phyloP scores from a whole-genome alignment of 805 yeast species.

The Kodamaea neixiangensis region DNA sequence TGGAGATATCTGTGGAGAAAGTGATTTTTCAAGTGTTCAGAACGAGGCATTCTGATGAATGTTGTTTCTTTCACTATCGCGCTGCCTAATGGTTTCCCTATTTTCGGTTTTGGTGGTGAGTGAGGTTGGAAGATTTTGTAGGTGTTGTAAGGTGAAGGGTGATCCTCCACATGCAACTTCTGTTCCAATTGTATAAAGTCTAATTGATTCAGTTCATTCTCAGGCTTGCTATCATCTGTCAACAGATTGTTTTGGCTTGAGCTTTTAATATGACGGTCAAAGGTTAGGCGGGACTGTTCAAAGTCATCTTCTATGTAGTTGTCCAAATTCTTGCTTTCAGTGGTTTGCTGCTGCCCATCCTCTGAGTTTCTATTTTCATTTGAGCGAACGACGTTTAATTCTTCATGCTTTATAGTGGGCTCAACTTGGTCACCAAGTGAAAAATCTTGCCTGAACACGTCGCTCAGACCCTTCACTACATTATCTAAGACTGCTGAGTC shows the following conservation, averaged over 20 bases:
- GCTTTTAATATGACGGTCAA: conserved; percentile 6
- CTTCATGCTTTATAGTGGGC: neutral
- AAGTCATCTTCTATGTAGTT: neutral
- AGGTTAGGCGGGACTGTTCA: conserved; percentile 3
- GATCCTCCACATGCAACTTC: neutral
- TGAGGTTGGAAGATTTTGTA: conserved; percentile 13
- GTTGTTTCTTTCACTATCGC: conserved; percentile 15
- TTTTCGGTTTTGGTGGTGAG: conserved; percentile 9
- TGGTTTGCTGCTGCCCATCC: neutral
- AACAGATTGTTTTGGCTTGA: conserved; percentile 10
- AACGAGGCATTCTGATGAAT: conserved; percentile 16
- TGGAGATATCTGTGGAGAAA: conserved; percentile 18
- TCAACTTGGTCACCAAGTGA: neutral
- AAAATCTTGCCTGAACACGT: neutral
- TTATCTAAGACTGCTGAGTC: neutral
- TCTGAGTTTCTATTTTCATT: neutral
- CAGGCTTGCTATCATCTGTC: neutral
- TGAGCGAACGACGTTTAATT: neutral
- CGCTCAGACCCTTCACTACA: neutral
- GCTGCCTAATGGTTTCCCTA: conserved; percentile 23
- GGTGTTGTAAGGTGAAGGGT: conserved; percentile 6
- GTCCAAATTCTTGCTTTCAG: neutral
- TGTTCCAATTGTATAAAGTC: neutral
- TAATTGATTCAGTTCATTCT: neutral
- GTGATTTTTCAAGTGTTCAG: conserved; percentile 14